Evolutionary conservation across 257 asterid genomes (phyloP).

Genomic region (Solanum etuberosum): DNA sequence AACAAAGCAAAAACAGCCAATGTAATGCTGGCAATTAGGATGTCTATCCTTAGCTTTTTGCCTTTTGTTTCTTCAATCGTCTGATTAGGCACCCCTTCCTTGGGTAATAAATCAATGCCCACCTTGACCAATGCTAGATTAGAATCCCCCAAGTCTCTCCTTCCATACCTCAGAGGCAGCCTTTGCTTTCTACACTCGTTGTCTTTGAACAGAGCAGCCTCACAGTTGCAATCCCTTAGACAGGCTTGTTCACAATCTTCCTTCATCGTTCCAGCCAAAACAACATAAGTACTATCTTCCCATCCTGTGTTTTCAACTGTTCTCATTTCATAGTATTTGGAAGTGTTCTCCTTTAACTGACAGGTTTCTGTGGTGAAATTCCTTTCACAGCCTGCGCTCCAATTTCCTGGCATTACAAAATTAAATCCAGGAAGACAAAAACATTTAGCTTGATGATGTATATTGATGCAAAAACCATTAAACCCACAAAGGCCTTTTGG

Average conservation of each 20-base stretch:
- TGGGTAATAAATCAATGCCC: background rate
- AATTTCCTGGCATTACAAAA: slow-evolving; percentile 7
- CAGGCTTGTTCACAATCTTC: slow-evolving; percentile 30
- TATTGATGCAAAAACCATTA: slow-evolving; percentile 23
- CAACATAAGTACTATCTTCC: slow-evolving; percentile 21
- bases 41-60: background rate
- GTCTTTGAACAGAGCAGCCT: slow-evolving; percentile 17
- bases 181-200: slow-evolving; percentile 25
- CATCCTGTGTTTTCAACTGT: background rate
- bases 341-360: background rate
- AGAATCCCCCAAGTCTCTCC: background rate
- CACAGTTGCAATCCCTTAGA: slow-evolving; percentile 40
- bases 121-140: slow-evolving; percentile 21
- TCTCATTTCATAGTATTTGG: slow-evolving; percentile 10
- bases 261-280: background rate
- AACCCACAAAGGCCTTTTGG: slow-evolving; percentile 44
- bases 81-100: background rate
- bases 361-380: slow-evolving; percentile 7
- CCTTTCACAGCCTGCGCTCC: slow-evolving; percentile 25
- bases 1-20: slow-evolving; percentile 2
- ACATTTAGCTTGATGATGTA: slow-evolving; percentile 6
- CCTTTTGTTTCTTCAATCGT: background rate
- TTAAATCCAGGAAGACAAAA: slow-evolving; percentile 35
- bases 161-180: slow-evolving; percentile 42
- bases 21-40: slow-evolving; percentile 14